Conservation (phyloP, 805 yeast species). For the Scheffersomyces amazonensis region DNA sequence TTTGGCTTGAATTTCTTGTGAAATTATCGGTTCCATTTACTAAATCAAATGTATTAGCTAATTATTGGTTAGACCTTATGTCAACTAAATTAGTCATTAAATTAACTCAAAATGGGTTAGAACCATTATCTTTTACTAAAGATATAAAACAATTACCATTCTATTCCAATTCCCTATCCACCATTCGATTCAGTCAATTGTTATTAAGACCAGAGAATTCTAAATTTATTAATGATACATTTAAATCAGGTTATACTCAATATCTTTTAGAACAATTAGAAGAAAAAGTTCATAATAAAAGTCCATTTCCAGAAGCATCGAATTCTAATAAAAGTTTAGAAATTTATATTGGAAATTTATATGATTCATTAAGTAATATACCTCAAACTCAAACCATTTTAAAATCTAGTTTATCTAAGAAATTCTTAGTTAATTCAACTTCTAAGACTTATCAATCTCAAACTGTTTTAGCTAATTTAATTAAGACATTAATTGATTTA, state of each 20-base stretch:
- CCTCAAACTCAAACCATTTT: constrained; percentile 17
- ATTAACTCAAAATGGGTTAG: constrained; percentile 15
- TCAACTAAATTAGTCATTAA: constrained; percentile 15
- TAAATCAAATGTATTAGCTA: constrained; percentile 31
- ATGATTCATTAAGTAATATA: constrained; percentile 23
- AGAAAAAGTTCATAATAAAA: constrained; percentile 9
- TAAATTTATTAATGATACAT: constrained; percentile 11
- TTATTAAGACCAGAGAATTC: constrained; percentile 20
- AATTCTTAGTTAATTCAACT: constrained; percentile 26
- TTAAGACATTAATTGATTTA: constrained; percentile 28
- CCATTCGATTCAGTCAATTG: constrained; percentile 25
- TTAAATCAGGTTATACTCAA: constrained; percentile 23
- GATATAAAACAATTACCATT: constrained; percentile 16
- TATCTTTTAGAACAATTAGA: constrained; percentile 22
- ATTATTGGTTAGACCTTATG: constrained; percentile 31
- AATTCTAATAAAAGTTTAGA: constrained; percentile 14
- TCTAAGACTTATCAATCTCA: constrained; percentile 37
- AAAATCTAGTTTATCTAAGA: constrained; percentile 23
- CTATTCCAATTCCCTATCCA: constrained; percentile 19
- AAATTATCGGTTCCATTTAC: constrained; percentile 17
- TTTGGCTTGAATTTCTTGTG: constrained; percentile 29
- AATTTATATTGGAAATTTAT: constrained; percentile 28
- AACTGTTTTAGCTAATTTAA: constrained; percentile 27
- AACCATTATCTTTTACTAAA: constrained; percentile 12
- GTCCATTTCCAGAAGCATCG: constrained; percentile 30